Evolutionary conservation across 148 eudicot species (phyloP), one percentile per base, ranked within the genome.

Genomic region (Oxyria digyna): DNA sequence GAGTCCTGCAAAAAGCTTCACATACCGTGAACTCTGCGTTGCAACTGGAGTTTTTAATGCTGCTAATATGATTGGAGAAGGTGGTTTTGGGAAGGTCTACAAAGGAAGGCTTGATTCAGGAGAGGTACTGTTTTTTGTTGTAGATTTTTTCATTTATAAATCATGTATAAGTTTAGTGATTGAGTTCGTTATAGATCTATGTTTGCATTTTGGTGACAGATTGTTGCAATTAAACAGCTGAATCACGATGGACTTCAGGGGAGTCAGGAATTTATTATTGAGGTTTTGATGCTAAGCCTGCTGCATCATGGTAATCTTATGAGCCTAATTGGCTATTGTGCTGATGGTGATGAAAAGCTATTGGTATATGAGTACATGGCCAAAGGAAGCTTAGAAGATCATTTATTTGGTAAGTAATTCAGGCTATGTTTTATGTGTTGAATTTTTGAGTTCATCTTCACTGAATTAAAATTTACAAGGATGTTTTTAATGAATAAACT

Each of bases 1-100:
- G 43, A 55, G 65, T 8, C 73, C 73, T 37, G 73, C 73, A 52
- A 54, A 35, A 31, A 54, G 73, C 33, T 70, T 70, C 35, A 35
- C 66, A 12, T 70, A 70, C 26, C 73, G 65, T 33, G 73, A 70
- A 40, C 66, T 70, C 29, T 70, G 73, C 14, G n/a, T 52, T 17
- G 73, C 73, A 15, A 70, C 73, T 46, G 48, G 73, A 6, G 62
- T 70, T 42, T 70, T 70, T 55, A 54, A 70, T 55, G 42, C 32
- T 23, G 66, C 73, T 20, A 70, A 70, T 70, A 35, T 43, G 73
- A 55, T 70, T 24, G 85, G 87, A 42, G 87, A 84, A 81, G 87
- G 87, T 18, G 85, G 83, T 31, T 81, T 84, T 43, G 89, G 89
- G 7, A 81, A 68, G 68, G 89, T 70, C 18, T 70, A 70, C 66